Percentiles rank a stretch among this genome's conserved stretches.
Evolutionary conservation across 345 rosid genomes (phyloP).

Genomic region (Syzygium jambos): DNA sequence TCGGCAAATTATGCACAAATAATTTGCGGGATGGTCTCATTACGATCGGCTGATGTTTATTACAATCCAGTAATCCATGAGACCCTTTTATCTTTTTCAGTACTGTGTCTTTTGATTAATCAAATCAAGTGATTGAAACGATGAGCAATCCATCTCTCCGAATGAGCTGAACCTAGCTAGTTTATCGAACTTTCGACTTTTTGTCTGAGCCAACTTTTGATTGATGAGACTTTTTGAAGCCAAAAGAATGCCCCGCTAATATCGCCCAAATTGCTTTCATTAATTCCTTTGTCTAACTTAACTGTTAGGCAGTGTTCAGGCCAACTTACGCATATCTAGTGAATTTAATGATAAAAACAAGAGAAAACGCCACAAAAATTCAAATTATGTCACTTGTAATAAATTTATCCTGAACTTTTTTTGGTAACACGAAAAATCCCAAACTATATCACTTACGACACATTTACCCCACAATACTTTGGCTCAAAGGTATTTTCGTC

Average conservation of each 20-base stretch:
- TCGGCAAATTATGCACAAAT: background rate
- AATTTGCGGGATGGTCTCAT: background rate
- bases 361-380: too few species aligned
- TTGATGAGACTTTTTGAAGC: background rate
- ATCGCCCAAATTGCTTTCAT: background rate
- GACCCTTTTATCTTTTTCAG: background rate
- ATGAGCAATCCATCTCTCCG: background rate
- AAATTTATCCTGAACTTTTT: too few species aligned
- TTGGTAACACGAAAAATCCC: too few species aligned
- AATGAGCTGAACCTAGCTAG: background rate
- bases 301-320: background rate
- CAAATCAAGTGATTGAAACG: background rate
- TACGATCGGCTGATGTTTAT: background rate
- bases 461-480: too few species aligned
- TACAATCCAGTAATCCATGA: background rate
- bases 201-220: background rate
- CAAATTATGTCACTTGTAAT: too few species aligned
- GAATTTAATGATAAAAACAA: background rate
- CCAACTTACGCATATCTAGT: background rate
- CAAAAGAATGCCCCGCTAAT: background rate
- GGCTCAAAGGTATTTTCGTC: too few species aligned
- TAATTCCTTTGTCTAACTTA: background rate
- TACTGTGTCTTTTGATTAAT: background rate
- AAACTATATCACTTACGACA: too few species aligned
- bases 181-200: background rate